A percentile compares a stretch with the other conserved stretches of the same genome.
Evolutionary conservation across 2,329 filamentous ascomycete genomes (phyloP).

Genomic region (Elsinoe australis): DNA sequence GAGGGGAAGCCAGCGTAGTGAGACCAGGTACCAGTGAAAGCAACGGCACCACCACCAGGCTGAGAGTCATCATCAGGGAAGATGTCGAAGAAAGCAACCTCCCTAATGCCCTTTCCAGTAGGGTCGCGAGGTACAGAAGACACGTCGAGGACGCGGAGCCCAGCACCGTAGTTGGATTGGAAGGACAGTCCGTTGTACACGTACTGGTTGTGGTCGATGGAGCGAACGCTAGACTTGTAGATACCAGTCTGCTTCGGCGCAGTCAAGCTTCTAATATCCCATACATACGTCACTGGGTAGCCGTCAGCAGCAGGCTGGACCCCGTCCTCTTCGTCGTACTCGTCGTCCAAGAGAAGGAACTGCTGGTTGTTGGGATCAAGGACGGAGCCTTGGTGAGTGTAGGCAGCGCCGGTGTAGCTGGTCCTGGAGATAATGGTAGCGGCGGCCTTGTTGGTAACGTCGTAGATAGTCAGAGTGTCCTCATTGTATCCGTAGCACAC

Average conservation of each 20-base stretch:
- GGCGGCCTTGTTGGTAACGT: constrained; percentile 39
- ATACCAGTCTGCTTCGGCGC: constrained; percentile 36
- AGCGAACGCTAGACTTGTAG: constrained; percentile 32
- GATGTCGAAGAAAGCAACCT: constrained; percentile 46
- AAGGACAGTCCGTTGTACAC: constrained; percentile 33
- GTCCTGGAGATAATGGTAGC: constrained; percentile 42
- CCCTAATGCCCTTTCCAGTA: constrained; percentile 40
- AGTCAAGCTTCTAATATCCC: constrained; percentile 41
- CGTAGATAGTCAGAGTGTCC: constrained; percentile 38
- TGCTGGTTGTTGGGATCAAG: constrained; percentile 40
- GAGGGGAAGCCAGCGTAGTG: constrained; percentile 44
- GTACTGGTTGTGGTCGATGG: constrained; percentile 40
- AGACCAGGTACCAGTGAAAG: constrained; percentile 39
- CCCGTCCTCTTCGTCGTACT: constrained; percentile 43
- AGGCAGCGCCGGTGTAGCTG: constrained; percentile 42
- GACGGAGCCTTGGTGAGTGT: constrained; percentile 50
- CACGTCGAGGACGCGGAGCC: constrained; percentile 32
- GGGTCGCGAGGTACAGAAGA: constrained; percentile 36
- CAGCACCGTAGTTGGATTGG: constrained; percentile 34
- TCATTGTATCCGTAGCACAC: constrained; percentile 50
- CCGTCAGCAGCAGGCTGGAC: constrained; percentile 37
- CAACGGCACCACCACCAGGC: constrained; percentile 32
- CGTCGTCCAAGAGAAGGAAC: constrained; percentile 47
- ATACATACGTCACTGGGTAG: constrained; percentile 43
- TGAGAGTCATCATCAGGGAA: constrained; percentile 44